These are phyloP conservation scores for Colletotrichum liriopes DNA, from an alignment of 2,329 filamentous ascomycete species.

Conservation along the genomic window DNA sequence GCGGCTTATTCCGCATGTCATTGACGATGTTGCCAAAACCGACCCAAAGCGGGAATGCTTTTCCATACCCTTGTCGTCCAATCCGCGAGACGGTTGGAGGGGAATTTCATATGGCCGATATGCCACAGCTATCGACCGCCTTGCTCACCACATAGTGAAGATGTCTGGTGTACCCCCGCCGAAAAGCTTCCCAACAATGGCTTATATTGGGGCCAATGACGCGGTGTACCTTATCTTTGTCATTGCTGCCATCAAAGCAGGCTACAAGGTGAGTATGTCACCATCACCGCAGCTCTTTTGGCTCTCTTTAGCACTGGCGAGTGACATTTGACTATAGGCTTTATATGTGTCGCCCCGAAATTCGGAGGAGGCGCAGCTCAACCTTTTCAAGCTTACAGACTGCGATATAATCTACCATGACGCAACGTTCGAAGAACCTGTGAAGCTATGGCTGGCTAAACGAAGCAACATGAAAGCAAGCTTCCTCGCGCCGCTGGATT, in stretches of 20 bases:
- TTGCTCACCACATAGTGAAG: constrained; percentile 52
- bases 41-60: constrained; percentile 54
- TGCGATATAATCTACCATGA: constrained; percentile 55
- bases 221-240: constrained; percentile 53
- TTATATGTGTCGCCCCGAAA: constrained; percentile 62
- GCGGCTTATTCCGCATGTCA: constrained; percentile 43
- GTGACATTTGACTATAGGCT: constrained; percentile 44
- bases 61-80: constrained; percentile 51
- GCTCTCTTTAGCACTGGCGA: neutral
- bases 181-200: constrained; percentile 54
- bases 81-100: constrained; percentile 58
- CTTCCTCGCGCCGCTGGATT: constrained; percentile 50
- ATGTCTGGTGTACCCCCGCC: constrained; percentile 46
- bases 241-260: constrained; percentile 54
- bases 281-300: neutral
- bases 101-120: constrained; percentile 53
- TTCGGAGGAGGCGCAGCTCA: constrained; percentile 59
- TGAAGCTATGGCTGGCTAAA: constrained; percentile 56
- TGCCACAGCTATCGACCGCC: constrained; percentile 57
- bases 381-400: constrained; percentile 59
- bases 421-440: constrained; percentile 47
- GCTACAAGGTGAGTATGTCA: constrained; percentile 45
- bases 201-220: constrained; percentile 62
- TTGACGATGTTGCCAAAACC: constrained; percentile 54
- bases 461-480: constrained; percentile 53